Evolutionary conservation across 768 basidiomycete genomes (phyloP).

Genomic region (Lentinula aciculospora): DNA sequence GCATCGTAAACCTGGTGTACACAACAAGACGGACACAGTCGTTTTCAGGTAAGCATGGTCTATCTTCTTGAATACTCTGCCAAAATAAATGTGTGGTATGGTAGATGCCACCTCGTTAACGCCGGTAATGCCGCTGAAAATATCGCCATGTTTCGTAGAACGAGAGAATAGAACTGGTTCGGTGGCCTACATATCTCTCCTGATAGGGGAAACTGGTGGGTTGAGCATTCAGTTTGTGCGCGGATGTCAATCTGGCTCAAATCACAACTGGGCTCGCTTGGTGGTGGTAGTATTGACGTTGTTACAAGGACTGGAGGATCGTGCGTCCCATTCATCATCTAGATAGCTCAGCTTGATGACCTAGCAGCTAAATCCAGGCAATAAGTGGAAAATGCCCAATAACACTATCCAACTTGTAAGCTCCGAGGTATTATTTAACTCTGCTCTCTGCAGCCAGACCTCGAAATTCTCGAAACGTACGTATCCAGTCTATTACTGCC

Average conservation of each 20-base stretch:
- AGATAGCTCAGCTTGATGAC: too few species aligned
- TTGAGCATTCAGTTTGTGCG: not conserved
- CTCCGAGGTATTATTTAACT: too few species aligned
- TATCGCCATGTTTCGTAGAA: not conserved
- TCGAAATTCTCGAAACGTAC: not conserved
- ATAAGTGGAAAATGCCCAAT: too few species aligned
- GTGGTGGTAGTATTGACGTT: not conserved
- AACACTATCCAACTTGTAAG: too few species aligned
- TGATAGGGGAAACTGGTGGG: not conserved
- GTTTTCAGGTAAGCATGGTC: not conserved
- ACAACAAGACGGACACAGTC: not conserved
- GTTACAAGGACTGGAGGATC: not conserved
- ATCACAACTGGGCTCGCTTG: too few species aligned
- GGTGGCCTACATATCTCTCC: not conserved
- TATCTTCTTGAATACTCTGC: too few species aligned
- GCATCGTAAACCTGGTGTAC: not conserved
- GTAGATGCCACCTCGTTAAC: too few species aligned
- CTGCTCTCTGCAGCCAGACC: not conserved
- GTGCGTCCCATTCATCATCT: not conserved
- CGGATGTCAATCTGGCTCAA: too few species aligned
- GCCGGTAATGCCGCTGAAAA: not conserved
- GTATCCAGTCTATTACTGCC: not conserved
- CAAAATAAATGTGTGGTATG: too few species aligned
- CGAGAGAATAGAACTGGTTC: not conserved
- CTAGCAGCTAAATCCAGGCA: too few species aligned